A percentile compares a stretch with the other conserved stretches of the same genome.
phyloP scores from a whole-genome alignment of 2,329 filamentous ascomycete genomes.

The Phyllosticta ampelicida region DNA sequence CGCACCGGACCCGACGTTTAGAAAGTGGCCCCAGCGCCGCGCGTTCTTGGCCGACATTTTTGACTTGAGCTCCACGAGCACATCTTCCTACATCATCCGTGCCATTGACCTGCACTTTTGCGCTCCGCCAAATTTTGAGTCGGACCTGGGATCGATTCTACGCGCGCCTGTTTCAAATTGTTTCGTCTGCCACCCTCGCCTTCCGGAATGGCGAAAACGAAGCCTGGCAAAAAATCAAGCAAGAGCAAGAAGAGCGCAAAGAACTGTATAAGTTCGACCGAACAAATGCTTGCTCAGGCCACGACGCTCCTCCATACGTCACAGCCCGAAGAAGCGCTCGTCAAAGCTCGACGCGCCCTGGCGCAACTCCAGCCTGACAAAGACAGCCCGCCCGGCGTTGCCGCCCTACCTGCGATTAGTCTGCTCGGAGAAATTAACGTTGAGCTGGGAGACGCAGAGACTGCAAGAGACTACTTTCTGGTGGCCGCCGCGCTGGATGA shows the following conservation, averaged over 20 bases:
- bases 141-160: not conserved
- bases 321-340: conserved; percentile 47
- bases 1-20: no score
- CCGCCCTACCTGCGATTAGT: conserved; percentile 56
- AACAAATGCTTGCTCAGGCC: conserved; percentile 47
- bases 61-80: not conserved
- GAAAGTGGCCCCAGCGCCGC: not conserved
- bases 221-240: conserved; percentile 32
- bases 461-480: conserved; percentile 61
- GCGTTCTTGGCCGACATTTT: conserved; percentile 8
- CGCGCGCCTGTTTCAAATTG: not conserved
- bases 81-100: not conserved
- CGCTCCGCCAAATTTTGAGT: not conserved
- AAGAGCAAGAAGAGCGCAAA: conserved; percentile 25
- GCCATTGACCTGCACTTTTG: not conserved
- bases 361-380: conserved; percentile 32
- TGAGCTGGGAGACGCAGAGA: conserved; percentile 70
- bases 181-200: not conserved
- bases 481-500: conserved; percentile 66
- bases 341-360: conserved; percentile 44
- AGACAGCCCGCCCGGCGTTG: conserved; percentile 23
- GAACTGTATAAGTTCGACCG: conserved; percentile 38
- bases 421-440: conserved; percentile 73
- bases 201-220: conserved; percentile 40
- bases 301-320: conserved; percentile 47